Evolutionary conservation across 2,329 filamentous ascomycete genomes (phyloP).

Genomic region (Neurospora sp.): DNA sequence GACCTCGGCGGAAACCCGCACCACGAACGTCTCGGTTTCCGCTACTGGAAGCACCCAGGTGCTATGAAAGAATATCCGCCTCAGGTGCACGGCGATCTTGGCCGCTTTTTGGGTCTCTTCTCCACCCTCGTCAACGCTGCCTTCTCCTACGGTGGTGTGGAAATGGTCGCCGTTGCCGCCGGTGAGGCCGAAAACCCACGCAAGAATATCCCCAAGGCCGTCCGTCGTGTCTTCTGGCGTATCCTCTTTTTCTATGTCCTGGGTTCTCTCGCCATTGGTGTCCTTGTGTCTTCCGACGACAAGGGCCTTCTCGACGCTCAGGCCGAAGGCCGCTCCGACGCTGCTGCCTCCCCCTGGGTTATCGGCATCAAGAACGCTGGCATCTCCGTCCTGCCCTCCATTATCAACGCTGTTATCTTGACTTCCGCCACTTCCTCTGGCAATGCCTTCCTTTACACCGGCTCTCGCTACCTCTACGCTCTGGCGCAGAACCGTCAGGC

Average conservation of each 20-base stretch:
- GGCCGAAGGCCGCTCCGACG: slow-evolving; percentile 41
- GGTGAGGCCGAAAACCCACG: slow-evolving; percentile 39
- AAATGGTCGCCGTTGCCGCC: slow-evolving; percentile 38
- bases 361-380: slow-evolving; percentile 38
- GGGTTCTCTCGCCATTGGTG: slow-evolving; percentile 47
- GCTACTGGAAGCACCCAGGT: slow-evolving; percentile 29
- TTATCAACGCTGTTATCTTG: slow-evolving; percentile 46
- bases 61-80: slow-evolving; percentile 24
- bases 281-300: slow-evolving; percentile 48
- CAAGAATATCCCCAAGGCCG: slow-evolving; percentile 40
- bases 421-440: slow-evolving; percentile 45
- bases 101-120: slow-evolving; percentile 41
- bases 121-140: slow-evolving; percentile 34
- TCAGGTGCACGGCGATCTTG: slow-evolving; percentile 20
- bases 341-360: slow-evolving; percentile 41
- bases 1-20: slow-evolving; percentile 27
- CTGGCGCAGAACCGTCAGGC: slow-evolving; percentile 43
- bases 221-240: slow-evolving; percentile 50
- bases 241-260: slow-evolving; percentile 53
- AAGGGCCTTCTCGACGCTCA: slow-evolving; percentile 26
- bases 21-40: slow-evolving; percentile 25
- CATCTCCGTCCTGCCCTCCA: slow-evolving; percentile 36
- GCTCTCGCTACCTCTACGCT: slow-evolving; percentile 41
- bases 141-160: slow-evolving; percentile 41
- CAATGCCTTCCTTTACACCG: slow-evolving; percentile 44